Conservation (phyloP, 2,329 filamentous ascomycete genomes). For the Teratosphaeria epicoccoides region DNA sequence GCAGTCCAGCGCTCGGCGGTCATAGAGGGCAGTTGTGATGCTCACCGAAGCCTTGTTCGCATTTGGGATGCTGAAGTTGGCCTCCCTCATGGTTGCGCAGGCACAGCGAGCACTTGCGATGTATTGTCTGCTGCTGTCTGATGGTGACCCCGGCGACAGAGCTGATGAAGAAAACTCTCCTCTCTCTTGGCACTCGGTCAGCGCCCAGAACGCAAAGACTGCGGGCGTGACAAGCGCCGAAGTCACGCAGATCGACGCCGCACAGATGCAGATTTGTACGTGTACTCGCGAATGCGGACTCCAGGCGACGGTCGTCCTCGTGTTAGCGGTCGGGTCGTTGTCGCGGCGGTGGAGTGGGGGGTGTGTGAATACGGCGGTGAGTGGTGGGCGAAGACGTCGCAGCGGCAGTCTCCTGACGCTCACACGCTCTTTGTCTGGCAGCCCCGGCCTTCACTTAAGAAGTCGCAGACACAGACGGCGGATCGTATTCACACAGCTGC, state of each 20-base stretch:
- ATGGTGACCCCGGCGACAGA: background rate
- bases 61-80: constrained; percentile 98
- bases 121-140: background rate
- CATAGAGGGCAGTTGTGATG: constrained; percentile 96
- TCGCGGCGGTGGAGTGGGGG: background rate
- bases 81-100: constrained; percentile 77
- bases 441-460: background rate
- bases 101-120: background rate
- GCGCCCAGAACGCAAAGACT: background rate
- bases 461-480: background rate
- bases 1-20: constrained; percentile 93
- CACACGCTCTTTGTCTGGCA: background rate
- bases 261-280: background rate
- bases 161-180: background rate
- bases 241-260: background rate
- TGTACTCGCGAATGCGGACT: background rate
- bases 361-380: background rate
- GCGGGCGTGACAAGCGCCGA: background rate
- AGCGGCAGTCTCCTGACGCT: background rate
- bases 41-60: constrained; percentile 98
- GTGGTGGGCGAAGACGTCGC: background rate
- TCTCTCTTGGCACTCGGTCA: background rate
- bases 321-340: background rate
- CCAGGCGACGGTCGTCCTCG: no score
- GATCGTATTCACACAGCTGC: background rate